Conservation (phyloP, 208 protist species). For the Angomonas ambiguus region DNA sequence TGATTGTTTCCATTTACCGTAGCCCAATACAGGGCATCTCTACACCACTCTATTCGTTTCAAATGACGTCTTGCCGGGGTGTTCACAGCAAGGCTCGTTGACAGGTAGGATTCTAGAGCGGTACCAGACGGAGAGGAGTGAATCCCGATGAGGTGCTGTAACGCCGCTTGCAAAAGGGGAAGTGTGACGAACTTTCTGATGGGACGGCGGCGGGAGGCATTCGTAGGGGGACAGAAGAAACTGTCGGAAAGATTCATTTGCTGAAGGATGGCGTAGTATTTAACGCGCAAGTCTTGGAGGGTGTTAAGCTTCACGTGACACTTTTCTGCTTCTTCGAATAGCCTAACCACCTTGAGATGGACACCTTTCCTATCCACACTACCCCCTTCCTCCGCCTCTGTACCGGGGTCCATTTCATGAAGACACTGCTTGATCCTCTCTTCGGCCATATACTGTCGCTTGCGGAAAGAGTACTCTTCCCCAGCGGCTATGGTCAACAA, state of each 20-base stretch:
- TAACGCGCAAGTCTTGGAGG: slow-evolving; percentile 7
- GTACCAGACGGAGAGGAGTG: background rate
- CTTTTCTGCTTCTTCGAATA: background rate
- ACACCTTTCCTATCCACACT: background rate
- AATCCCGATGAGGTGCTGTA: background rate
- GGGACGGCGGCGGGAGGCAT: background rate
- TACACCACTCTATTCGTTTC: background rate
- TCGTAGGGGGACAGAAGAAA: background rate
- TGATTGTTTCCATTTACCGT: background rate
- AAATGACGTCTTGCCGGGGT: background rate
- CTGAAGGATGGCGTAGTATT: slow-evolving; percentile 17
- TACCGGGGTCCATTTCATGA: too few relatives aligned
- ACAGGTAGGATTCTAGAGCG: background rate
- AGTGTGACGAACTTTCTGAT: background rate
- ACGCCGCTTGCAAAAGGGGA: background rate
- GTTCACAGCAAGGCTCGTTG: background rate
- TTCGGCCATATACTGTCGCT: background rate
- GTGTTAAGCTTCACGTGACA: background rate
- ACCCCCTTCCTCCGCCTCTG: background rate
- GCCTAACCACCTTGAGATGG: background rate
- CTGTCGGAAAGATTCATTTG: slow-evolving; percentile 10
- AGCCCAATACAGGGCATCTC: background rate
- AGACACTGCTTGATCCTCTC: slow-evolving; percentile 7
- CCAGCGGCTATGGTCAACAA: slow-evolving; percentile 12
- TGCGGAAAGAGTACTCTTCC: slow-evolving; percentile 2